Conservation (phyloP, 495 filamentous ascomycete genomes). For the Penicillium dipodomyicola region DNA sequence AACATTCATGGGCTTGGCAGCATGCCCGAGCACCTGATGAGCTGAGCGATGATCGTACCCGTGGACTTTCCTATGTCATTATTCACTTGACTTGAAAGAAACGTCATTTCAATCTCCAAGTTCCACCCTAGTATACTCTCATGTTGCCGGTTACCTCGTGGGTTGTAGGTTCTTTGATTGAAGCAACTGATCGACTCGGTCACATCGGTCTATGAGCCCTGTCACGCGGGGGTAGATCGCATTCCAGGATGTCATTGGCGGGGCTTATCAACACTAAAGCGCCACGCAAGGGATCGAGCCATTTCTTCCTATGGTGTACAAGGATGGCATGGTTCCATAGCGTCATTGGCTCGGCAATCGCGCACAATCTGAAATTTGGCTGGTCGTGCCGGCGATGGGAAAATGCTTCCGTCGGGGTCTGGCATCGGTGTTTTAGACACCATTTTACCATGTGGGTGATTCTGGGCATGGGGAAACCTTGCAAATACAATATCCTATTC, state of each 20-base stretch:
- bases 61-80: neutral
- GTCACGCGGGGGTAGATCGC: neutral
- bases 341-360: constrained; percentile 1
- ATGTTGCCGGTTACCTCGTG: neutral
- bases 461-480: neutral
- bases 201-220: neutral
- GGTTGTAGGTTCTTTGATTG: neutral
- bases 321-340: neutral
- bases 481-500: neutral
- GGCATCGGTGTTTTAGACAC: neutral
- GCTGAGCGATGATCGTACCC: neutral
- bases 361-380: neutral
- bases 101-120: too few species aligned
- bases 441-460: neutral
- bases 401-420: neutral
- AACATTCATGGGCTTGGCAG: neutral
- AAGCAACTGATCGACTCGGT: neutral
- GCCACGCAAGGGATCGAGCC: neutral
- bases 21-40: neutral
- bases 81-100: neutral
- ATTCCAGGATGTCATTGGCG: constrained; percentile 1
- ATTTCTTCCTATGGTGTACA: neutral
- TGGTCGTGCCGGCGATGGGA: neutral
- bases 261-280: neutral
- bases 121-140: neutral